Base-by-base conservation (phyloP, 441 rosid genomes). In the Capsella rubella region DNA sequence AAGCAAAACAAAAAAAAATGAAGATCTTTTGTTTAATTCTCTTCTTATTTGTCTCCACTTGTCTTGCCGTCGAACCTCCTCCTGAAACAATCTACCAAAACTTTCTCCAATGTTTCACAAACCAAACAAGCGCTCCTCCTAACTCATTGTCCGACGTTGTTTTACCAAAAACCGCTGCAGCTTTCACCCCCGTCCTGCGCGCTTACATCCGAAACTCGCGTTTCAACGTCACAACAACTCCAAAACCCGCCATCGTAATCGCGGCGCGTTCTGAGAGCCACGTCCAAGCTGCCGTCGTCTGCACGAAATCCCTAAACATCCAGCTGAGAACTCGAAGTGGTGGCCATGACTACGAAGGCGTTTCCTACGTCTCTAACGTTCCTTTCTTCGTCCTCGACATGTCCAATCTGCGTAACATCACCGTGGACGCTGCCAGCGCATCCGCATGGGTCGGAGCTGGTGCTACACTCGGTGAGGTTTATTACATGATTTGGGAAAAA, bases 331-430 rank as follows among this genome's bases (percentile, higher is more conserved):
- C 78, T 15, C 81, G 88, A 14, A 85, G 88, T 3, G 88, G 85
- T 0, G 87, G 89, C 14, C 87, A 85, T 8, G 88, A 83, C 75
- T 83, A 82, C 14, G 85, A 83, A 39, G 89, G 83, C 16, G 25
- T 82, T 11, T 86, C 87, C 0, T 86, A 81, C 51, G 27, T 76
- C 32, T 66, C 89, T 13, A 15, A 51, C n/a, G 27, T 46, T 37
- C 84, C 82, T 11, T 85, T 81, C 64, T 59, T 83, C 70, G 61
- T 81, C 75, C 84, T 85, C 11, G 87, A 85, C 79, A 80, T 83
- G 85, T 64, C 81, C 1, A 58, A 65, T 28, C 74, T 85, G 42
- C 78, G 82, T 13, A 68, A 64, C 11, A 60, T 82, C 28, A 78
- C 81, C 11, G 74, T 85, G 0, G 67, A 80, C 5, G 66, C 40